Evolutionary conservation across 495 filamentous ascomycete species (phyloP), one percentile per base, ranked within the genome.

Genomic region (Thozetella sp.): DNA sequence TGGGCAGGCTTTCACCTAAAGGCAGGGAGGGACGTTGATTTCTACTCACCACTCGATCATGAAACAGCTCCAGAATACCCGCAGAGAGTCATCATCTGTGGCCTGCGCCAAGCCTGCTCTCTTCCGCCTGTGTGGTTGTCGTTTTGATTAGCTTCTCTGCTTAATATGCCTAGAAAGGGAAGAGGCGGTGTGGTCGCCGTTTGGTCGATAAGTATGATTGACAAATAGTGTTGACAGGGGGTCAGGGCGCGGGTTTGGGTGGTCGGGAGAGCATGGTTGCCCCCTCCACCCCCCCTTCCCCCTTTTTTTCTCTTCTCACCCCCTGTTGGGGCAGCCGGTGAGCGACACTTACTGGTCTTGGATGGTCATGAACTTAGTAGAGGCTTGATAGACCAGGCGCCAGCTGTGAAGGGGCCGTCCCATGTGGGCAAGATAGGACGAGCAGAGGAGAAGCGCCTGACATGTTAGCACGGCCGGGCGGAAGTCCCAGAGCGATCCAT

Each of bases 1-100:
- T 3, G 43, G 10, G 9, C 43, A 48, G 43, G 43, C 11, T 11
- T 48, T 10, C 43, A 3, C 3, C 11, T 13, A n/a, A 48, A 10
- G 20, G 30, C 6, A 37, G 30, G n/a, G n/a, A n/a, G n/a, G n/a
- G n/a, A n/a, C n/a, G n/a, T n/a, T n/a, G n/a, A n/a, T n/a, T n/a
- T n/a, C n/a, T 60, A 13, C 58, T 24, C 60, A 70, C 69, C 72
- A 75, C 64, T 75, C 72, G 2, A 73, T 62, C 58, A 72, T 71
- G 54, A 73, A 75, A 50, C 70, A 73, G 15, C 69, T 67, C 72
- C 72, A 75, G 51, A 70, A 75, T 34, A 69, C 65, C 22, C 72
- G 65, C 51, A 69, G 58, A 19, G 66, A 62, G 13, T 51, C 60
- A 20, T 75, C 72, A 51, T 71, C 70, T 20, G 67, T 63, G 17